phyloP scores from a whole-genome alignment of 805 yeast species.

The Komagataella pseudopastoris region DNA sequence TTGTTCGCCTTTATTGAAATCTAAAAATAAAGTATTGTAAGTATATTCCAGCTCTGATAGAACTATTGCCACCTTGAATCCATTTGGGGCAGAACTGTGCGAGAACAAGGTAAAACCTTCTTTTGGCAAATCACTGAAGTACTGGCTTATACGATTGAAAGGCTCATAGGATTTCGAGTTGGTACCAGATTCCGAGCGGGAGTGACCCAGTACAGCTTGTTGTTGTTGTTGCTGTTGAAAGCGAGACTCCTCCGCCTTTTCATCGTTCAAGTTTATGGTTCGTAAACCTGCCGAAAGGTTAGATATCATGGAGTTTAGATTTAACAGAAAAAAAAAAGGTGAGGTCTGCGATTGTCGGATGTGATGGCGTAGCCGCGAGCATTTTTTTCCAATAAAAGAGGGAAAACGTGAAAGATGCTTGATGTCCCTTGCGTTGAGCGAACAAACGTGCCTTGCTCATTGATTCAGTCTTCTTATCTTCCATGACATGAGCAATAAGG shows the following conservation, averaged over 20 bases:
- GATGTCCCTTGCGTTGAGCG: not conserved
- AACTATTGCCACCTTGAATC: slow-evolving; percentile 88
- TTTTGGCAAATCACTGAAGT: slow-evolving; percentile 63
- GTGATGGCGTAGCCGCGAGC: not conserved
- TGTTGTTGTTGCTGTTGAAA: slow-evolving; percentile 1
- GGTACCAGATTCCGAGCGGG: not conserved
- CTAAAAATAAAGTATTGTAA: slow-evolving; percentile 73
- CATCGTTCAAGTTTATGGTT: slow-evolving; percentile 19
- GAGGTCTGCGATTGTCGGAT: not conserved
- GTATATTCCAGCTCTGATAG: slow-evolving; percentile 70
- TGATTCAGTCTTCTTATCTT: not conserved
- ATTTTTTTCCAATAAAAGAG: not conserved
- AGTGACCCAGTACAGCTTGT: not conserved
- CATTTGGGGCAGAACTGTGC: slow-evolving; percentile 85
- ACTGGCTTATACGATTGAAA: slow-evolving; percentile 40
- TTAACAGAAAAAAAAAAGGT: not conserved
- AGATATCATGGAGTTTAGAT: slow-evolving; percentile 15
- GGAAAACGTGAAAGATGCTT: not conserved
- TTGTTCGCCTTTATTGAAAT: slow-evolving; percentile 82
- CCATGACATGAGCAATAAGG: not conserved
- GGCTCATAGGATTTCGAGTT: not conserved
- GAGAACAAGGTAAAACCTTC: slow-evolving; percentile 80
- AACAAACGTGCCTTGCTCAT: not conserved
- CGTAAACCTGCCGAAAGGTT: slow-evolving; percentile 25
- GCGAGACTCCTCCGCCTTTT: slow-evolving; percentile 4